A percentile compares a stretch with the other conserved stretches of the same genome.
Conservation (phyloP, 2,329 filamentous ascomycete genomes). For the Harringtonia lauricola region DNA sequence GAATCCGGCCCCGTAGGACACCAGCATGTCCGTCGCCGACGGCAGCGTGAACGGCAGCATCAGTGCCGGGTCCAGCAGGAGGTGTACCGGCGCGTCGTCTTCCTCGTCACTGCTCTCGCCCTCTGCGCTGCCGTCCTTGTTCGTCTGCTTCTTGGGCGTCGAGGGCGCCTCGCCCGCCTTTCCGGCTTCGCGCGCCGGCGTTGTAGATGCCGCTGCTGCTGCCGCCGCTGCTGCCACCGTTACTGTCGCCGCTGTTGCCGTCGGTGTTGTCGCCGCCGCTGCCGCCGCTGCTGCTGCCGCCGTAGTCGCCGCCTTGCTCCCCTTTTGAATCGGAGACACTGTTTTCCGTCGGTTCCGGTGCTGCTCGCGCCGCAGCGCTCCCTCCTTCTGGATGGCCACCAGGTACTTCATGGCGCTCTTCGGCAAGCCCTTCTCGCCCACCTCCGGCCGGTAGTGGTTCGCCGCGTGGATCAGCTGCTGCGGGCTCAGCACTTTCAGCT, state of each 20-base stretch:
- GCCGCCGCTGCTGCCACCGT: no score
- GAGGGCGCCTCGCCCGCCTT: conserved; percentile 26
- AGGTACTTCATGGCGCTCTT: conserved; percentile 87
- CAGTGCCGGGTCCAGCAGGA: conserved; percentile 78
- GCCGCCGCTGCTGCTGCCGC: not conserved
- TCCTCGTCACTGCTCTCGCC: conserved; percentile 42
- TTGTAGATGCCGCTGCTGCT: conserved; percentile 4
- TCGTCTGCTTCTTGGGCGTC: conserved; percentile 30
- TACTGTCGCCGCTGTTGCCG: not conserved
- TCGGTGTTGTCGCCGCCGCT: not conserved
- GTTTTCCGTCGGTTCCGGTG: conserved; percentile 36
- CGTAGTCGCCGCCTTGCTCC: conserved; percentile 6
- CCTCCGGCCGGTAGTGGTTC: conserved; percentile 87
- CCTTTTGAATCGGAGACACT: conserved; percentile 26
- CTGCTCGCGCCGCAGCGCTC: conserved; percentile 45
- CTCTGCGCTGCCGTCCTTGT: conserved; percentile 25
- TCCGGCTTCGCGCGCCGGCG: no score
- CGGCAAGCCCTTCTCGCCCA: conserved; percentile 83
- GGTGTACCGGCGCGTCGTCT: conserved; percentile 58
- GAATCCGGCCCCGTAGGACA: conserved; percentile 90
- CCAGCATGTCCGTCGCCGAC: conserved; percentile 93
- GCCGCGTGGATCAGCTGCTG: conserved; percentile 87
- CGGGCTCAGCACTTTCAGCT: conserved; percentile 72
- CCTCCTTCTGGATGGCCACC: conserved; percentile 65
- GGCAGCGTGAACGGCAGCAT: conserved; percentile 94